These are phyloP conservation scores for Geotrichum europaeum DNA, from an alignment of 1,139 yeast genomes.

Conservation along the genomic window DNA sequence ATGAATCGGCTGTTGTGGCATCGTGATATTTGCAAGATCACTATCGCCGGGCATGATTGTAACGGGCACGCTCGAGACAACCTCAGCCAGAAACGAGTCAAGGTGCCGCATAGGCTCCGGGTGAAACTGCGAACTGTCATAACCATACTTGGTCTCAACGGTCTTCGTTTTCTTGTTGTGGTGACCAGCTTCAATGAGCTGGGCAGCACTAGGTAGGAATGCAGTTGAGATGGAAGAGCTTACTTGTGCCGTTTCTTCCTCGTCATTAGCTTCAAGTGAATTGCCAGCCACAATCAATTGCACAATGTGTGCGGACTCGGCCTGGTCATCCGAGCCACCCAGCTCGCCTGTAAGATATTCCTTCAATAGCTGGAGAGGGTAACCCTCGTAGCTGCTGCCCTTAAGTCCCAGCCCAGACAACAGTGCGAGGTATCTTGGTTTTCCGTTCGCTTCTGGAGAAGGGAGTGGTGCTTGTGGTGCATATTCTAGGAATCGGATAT, in stretches of 20 bases:
- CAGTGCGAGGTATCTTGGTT: conserved; percentile 46
- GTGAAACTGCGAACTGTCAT: conserved; percentile 25
- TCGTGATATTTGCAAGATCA: conserved; percentile 76
- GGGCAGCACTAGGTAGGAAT: conserved; percentile 11
- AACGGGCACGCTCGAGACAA: conserved; percentile 57
- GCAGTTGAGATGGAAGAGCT: conserved; percentile 20
- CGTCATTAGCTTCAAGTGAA: conserved; percentile 43
- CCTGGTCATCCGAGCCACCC: conserved; percentile 36
- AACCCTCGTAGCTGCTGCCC: conserved; percentile 40
- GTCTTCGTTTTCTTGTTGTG: conserved; percentile 13
- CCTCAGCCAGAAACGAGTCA: conserved; percentile 55
- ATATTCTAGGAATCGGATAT: conserved; percentile 62
- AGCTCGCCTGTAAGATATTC: conserved; percentile 71
- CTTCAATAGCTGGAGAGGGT: conserved; percentile 53
- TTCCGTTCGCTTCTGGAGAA: conserved; percentile 4
- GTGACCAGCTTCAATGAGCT: conserved; percentile 1
- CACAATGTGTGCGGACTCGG: conserved; percentile 38
- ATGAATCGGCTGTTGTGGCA: conserved; percentile 90
- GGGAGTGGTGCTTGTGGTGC: conserved; percentile 48
- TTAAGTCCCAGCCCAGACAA: conserved; percentile 68
- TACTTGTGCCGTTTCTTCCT: conserved; percentile 25
- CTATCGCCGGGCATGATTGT: conserved; percentile 75
- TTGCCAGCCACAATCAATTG: conserved; percentile 72
- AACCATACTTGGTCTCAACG: conserved; percentile 20
- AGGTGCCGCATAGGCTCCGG: conserved; percentile 37